Evolutionary conservation across 768 basidiomycete species (phyloP), one percentile per base, ranked within the genome.

Genomic region (Crucibulum laeve): DNA sequence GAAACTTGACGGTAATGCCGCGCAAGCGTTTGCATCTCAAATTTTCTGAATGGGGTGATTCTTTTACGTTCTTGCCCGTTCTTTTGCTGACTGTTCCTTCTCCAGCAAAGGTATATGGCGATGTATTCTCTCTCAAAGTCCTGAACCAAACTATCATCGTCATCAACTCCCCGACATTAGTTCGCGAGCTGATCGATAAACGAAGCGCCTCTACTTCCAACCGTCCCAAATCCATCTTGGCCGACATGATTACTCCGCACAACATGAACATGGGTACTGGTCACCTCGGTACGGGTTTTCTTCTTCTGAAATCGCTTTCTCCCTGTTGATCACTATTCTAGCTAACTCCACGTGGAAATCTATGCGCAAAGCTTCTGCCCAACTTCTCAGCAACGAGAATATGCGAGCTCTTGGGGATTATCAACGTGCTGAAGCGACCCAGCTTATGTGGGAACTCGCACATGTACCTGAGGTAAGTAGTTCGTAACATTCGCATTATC

Each of bases 171-270:
- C 53, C 53, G 2, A 49, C 45, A 8, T 39, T 51, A 4, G 42
- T 59, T 0, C 48, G 45, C 23, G 58, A 58, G 25, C 18, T 59
- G 13, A 44, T 59, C 35, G 58, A 59, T 30, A 56, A 54, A 33
- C 58, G 42, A 30, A 49, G 58, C 13, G 19, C 35, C n/a, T 26
- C 41, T 14, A 52, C 38, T 14, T 34, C 40, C 17, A 54, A 54
- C 38, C 52, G 58, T n/a, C 58, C 58, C 4, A 35, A 38, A 25
- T 42, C 42, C 18, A 35, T 47, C 18, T 45, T 57, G 23, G 44
- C 51, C 10, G 33, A 47, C 33, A 50, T 53, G 49, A 43, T 51
- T 40, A 46, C 46, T 21, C 49, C 49, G 3, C 21, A 47, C 38
- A 48, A 47, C 23, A 38, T 56, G 38, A 56, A 56, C 41, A 38